Conservation (phyloP, 1,284 basidiomycete species). For the Ustilago sp. region DNA sequence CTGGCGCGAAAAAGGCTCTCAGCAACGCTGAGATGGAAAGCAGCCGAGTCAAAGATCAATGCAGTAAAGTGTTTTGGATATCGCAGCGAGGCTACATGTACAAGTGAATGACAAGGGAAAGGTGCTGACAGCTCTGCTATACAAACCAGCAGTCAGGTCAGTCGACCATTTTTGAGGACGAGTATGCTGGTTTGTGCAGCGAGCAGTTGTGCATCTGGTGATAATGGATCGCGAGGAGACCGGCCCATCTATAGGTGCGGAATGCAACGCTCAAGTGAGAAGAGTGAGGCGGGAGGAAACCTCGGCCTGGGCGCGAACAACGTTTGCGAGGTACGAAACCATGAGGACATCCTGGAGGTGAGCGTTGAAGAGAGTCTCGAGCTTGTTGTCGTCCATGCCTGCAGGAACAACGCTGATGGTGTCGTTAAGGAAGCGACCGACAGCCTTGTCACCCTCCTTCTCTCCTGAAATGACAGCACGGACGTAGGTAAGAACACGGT, state of each 20-base stretch:
- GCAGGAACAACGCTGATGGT: conserved; percentile 72
- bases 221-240: neutral
- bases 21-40: neutral
- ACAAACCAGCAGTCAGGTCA: neutral
- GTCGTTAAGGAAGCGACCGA: conserved; percentile 92
- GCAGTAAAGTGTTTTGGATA: conserved; percentile 25
- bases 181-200: neutral
- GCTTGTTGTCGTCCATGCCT: conserved; percentile 57
- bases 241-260: neutral
- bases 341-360: conserved; percentile 84
- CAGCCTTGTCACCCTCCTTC: conserved; percentile 82
- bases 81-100: conserved; percentile 50
- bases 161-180: conserved; percentile 13
- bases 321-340: conserved; percentile 93
- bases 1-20: neutral
- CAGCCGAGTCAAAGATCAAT: neutral
- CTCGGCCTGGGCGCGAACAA: conserved; percentile 93
- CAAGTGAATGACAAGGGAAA: conserved; percentile 18
- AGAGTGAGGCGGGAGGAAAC: conserved; percentile 89
- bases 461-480: conserved; percentile 83
- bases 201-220: neutral
- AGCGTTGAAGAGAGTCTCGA: conserved; percentile 67
- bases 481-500: conserved; percentile 88
- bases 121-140: neutral
- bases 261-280: conserved; percentile 71